Percentiles rank a stretch among this genome's conserved stretches.
phyloP scores from a whole-genome alignment of 805 yeast species.

The Kazachstania africana region DNA sequence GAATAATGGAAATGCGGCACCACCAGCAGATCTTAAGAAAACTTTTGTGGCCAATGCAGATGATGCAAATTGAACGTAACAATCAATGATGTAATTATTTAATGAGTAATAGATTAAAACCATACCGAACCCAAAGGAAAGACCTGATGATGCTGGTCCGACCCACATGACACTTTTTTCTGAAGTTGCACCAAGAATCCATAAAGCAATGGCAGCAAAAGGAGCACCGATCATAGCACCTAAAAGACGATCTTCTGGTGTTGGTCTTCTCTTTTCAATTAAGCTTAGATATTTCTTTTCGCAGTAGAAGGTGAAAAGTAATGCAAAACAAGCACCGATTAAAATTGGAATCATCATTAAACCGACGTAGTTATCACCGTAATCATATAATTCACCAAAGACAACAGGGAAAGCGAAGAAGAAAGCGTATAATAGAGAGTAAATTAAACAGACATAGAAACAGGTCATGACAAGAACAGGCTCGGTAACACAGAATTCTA shows the following conservation, averaged over 20 bases:
- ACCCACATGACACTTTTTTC: slow-evolving; percentile 64
- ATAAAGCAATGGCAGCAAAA: slow-evolving; percentile 68
- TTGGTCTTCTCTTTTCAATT: slow-evolving; percentile 44
- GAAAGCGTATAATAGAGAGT: slow-evolving; percentile 83
- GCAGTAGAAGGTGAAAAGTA: slow-evolving; percentile 60
- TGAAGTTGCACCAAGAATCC: slow-evolving; percentile 73
- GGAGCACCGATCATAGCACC: slow-evolving; percentile 81
- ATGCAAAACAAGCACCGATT: slow-evolving; percentile 72
- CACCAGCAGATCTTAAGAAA: slow-evolving; percentile 70
- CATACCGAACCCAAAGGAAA: slow-evolving; percentile 70
- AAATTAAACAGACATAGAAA: slow-evolving; percentile 76
- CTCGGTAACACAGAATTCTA: slow-evolving; percentile 65
- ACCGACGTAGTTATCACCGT: slow-evolving; percentile 67
- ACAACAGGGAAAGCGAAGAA: slow-evolving; percentile 93
- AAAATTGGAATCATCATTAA: slow-evolving; percentile 83
- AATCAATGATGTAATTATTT: slow-evolving; percentile 80
- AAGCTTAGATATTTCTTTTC: slow-evolving; percentile 49
- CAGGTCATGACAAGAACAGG: slow-evolving; percentile 80
- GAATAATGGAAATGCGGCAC: slow-evolving; percentile 77
- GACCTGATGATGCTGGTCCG: slow-evolving; percentile 68
- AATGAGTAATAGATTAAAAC: slow-evolving; percentile 66
- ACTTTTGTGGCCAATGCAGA: slow-evolving; percentile 75
- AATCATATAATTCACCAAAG: slow-evolving; percentile 65
- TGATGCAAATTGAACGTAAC: slow-evolving; percentile 74
- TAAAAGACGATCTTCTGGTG: slow-evolving; percentile 68